Conservation (phyloP, 306 rosid species). For the Coriaria nepalensis region DNA sequence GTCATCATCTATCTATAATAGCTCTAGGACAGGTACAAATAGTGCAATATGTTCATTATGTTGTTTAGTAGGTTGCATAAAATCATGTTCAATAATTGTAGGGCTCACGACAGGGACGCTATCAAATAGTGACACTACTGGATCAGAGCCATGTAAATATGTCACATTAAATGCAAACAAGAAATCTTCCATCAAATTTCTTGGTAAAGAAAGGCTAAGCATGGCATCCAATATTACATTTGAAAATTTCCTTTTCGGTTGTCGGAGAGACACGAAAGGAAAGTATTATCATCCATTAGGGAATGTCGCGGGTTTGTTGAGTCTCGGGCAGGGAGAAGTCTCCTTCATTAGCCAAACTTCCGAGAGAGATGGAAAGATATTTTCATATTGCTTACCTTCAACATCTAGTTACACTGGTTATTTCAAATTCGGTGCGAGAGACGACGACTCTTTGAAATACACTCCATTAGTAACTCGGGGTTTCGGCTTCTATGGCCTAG, state of each 20-base stretch:
- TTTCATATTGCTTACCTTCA: constrained; percentile 70
- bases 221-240: constrained; percentile 13
- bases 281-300: constrained; percentile 29
- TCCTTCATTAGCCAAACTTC: constrained; percentile 60
- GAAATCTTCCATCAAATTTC: constrained; percentile 40
- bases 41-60: no score
- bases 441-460: constrained; percentile 18
- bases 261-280: constrained; percentile 64
- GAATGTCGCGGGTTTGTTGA: constrained; percentile 72
- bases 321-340: constrained; percentile 57
- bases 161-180: constrained; percentile 33
- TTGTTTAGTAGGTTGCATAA: no score
- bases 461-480: constrained; percentile 24
- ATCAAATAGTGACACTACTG: no score
- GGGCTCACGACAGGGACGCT: no score
- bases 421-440: constrained; percentile 30
- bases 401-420: constrained; percentile 39
- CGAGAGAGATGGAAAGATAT: constrained; percentile 23
- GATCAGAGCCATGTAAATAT: constrained; percentile 40
- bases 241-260: constrained; percentile 36
- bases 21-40: no score
- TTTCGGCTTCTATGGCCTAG: constrained; percentile 36
- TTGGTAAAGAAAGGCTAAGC: constrained; percentile 32
- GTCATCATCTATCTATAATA: no score
- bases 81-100: no score